A percentile compares a stretch with the other conserved stretches of the same genome.
Conservation (phyloP, 495 filamentous ascomycete genomes). For the Cryomyces minteri region DNA sequence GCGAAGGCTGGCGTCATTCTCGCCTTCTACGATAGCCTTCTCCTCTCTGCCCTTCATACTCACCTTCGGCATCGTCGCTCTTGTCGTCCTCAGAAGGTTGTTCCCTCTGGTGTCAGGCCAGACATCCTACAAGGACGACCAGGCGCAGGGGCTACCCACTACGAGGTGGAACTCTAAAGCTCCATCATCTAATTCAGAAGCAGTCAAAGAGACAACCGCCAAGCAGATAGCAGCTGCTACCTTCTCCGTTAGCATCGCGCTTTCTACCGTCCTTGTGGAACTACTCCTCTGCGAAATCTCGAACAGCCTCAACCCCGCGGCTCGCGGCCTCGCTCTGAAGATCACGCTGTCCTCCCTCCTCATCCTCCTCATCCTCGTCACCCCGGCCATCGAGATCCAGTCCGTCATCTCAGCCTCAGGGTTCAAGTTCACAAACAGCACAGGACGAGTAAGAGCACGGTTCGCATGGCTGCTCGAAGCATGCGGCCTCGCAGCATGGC, state of each 20-base stretch:
- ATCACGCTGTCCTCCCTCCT: conserved; percentile 46
- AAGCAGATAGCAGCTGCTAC: conserved; percentile 33
- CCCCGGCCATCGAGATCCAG: conserved; percentile 54
- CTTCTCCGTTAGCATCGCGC: conserved; percentile 53
- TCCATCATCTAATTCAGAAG: conserved; percentile 26
- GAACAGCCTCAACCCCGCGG: conserved; percentile 42
- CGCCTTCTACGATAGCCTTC: conserved; percentile 19
- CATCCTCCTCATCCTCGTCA: conserved; percentile 44
- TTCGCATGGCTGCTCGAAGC: conserved; percentile 40
- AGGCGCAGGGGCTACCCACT: conserved; percentile 33
- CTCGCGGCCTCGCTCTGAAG: conserved; percentile 40
- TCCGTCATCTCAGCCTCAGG: conserved; percentile 40
- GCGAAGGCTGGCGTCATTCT: neutral
- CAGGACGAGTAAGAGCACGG: conserved; percentile 26
- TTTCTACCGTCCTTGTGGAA: conserved; percentile 55
- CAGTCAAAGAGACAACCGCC: conserved; percentile 25
- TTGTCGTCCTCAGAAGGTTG: conserved; percentile 38
- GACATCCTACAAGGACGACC: conserved; percentile 24
- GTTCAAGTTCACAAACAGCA: conserved; percentile 31
- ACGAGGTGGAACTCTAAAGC: conserved; percentile 19
- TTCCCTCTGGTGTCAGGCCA: conserved; percentile 43
- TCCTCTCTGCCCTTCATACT: conserved; percentile 38
- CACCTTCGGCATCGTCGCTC: conserved; percentile 37
- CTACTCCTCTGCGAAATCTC: conserved; percentile 64
- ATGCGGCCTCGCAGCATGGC: conserved; percentile 39